Base-by-base conservation (phyloP, 495 filamentous ascomycete genomes). In the Glutinoglossum americanum region DNA sequence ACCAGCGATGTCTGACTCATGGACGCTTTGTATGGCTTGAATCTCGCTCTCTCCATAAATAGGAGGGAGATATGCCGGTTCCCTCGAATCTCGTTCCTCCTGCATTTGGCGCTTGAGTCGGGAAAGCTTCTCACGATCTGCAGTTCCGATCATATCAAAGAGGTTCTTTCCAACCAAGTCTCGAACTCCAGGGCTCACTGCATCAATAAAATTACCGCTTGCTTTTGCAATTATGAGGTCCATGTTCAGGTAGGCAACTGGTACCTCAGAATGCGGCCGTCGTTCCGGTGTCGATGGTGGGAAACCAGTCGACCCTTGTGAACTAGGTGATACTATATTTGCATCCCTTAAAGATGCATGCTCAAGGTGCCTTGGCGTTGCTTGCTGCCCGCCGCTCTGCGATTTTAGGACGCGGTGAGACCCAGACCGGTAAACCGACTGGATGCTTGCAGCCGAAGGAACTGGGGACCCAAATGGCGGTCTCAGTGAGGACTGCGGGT, bases 1-100 rank as follows among this genome's bases (percentile, higher is more conserved):
- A 80, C 60, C 76, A 74, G 27, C 71, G 64, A 61, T 79, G 72
- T 60, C 73, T 69, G 60, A 58, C 21, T 71, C 69, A 1, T 62
- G 57, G 11, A 48, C 28, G n/a, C 71, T 64, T 2, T 61, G 47
- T 32, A 69, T 67, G 21, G 62, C 60, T 0, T 28, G 59, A 21
- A 71, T 72, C 15, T 67, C 57, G 63, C 26, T 2, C 61, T 33
- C 23, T 26, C 49, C 60, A 27, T 63, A 57, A 25, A 73, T 72
- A 1, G 70, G 69, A 11, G 71, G 64, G 62, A 73, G 64, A 57
- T 67, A 71, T 19, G 68, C 48, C 9, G 70, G 71, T 26, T 73
- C 71, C 32, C 66, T 57, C 26, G 60, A 51, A 28, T 68, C 65
- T 21, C 64, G 58, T 56, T 73, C 71, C 5, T 68, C 65, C 41